Base-by-base conservation (phyloP, 2,329 filamentous ascomycete species). In the Exophiala lecanii-corni region DNA sequence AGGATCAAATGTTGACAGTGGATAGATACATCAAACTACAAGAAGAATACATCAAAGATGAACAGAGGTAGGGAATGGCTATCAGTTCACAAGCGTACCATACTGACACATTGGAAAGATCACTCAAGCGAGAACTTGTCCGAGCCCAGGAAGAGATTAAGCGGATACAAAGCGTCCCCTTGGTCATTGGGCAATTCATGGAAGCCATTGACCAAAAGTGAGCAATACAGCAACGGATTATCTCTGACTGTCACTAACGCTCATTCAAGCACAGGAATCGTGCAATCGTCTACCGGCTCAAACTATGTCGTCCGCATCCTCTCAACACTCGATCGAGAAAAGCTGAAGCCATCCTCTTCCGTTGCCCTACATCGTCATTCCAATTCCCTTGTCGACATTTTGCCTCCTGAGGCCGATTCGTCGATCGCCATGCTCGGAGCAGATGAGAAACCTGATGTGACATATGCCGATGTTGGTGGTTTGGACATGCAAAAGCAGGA, bases 1-100 rank as follows among this genome's bases (percentile, higher is more conserved):
- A 23, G 30, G 15, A 36, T 34, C 28, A 41, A 36, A 41, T 35
- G 49, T 62, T 68, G 51, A 60, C 48, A 32, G 28, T 47, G 51
- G 43, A 53, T 57, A 88, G 84, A 66, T 87, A 94, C 68, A 95
- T 97, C 65, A 88, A 96, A 69, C 78, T 98, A 58, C 92, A 98
- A 72, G 92, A 98, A 70, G 92, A 98, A 67, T 98, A 98, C 70
- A 98, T 98, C 81, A 98, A 98, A 74, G 92, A 98, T 80, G 92
- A 98, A 75, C 92, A 98, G 73, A 83, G 87, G 84, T 86, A 69
- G 18, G 33, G 17, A 15, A 16, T 30, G 18, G 16, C 19, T 9
- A 39, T 31, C 31, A 37, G 4, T 9, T 19, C 7, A 6, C 30
- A 19, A 7, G 12, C 10, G 17, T 26, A 9, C 4, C 26, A 16